Conservation (phyloP, 306 rosid species). For the Acacia acuminata region DNA sequence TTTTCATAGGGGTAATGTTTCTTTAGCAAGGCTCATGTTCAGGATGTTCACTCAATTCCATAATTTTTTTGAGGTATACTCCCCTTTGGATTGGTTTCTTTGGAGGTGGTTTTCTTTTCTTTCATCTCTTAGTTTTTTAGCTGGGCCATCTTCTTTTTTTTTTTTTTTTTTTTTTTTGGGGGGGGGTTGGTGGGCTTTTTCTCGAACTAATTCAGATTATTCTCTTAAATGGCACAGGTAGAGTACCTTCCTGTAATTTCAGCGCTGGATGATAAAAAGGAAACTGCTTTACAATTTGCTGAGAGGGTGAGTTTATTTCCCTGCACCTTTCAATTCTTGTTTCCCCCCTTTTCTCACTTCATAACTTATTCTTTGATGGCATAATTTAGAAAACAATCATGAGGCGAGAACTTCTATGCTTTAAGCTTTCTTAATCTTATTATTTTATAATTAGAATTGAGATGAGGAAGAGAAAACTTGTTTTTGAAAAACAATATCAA, state of each 20-base stretch:
- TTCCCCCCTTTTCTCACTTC: slow-evolving; percentile 20
- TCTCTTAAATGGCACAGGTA: slow-evolving; percentile 61
- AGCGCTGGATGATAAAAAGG: slow-evolving; percentile 67
- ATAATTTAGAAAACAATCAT: neutral
- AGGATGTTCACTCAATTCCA: slow-evolving; percentile 98
- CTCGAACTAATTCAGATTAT: slow-evolving; percentile 20
- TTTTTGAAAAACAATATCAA: neutral
- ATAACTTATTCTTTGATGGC: slow-evolving; percentile 9
- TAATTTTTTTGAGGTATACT: slow-evolving; percentile 87
- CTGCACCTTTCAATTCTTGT: slow-evolving; percentile 12
- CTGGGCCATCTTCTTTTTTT: neutral
- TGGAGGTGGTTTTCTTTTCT: neutral
- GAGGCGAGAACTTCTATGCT: neutral
- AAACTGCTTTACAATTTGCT: slow-evolving; percentile 69
- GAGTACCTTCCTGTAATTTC: slow-evolving; percentile 92
- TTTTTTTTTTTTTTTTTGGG: too few species aligned
- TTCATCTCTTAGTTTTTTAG: neutral
- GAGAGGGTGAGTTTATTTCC: slow-evolving; percentile 67
- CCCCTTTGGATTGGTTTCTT: slow-evolving; percentile 14
- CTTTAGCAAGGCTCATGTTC: slow-evolving; percentile 81
- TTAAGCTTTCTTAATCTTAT: neutral
- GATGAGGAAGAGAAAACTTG: neutral
- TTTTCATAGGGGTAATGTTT: slow-evolving; percentile 74
- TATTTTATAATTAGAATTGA: slow-evolving; percentile 1
- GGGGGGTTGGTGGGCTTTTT: neutral